Base-by-base conservation (phyloP, 1,139 yeast genomes). In the Lodderomyces pseudojiufengensis region DNA sequence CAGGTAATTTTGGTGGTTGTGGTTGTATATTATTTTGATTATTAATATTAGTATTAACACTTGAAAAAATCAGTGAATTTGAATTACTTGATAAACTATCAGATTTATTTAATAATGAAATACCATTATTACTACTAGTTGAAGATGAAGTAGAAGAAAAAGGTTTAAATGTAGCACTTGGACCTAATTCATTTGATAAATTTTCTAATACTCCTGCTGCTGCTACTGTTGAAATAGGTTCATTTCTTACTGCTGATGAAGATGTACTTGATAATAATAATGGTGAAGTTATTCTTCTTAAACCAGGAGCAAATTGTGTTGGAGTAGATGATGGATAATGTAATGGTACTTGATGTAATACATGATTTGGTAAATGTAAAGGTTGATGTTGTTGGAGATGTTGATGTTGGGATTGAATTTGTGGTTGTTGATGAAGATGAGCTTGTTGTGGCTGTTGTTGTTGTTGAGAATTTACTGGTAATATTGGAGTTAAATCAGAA, bases 241-340 rank as follows among this genome's bases (percentile, higher is more conserved):
- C 42, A 23, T 37, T 47, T 42, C 70, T 59, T 2, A 70, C 59
- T 37, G 67, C 63, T 24, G 70, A 64, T 2, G 69, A 60, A 4
- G 66, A 59, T 0, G 78, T 59, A 40, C 76, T 64, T 12, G 72
- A 65, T 31, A 80, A 63, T 40, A 80, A 57, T 38, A 80, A 61
- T 0, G 86, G 86, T 9, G 84, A 78, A 0, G 85, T 80, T 39
- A 80, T 79, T 33, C 80, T 57, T 46, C 75, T 76, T 39, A 79
- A 58, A 28, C 80, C 80, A 0, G 83, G 78, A 24, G 84, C 84
- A 64, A 77, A 80, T 50, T 78, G 84, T 1, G 84, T 74, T 15
- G 86, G 86, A 1, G 84, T 78, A 2, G 84, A 77, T 4, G 78
- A 68, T 6, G 86, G 86, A 51, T 79, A 80, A 52, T 79, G 82